These are phyloP conservation scores for Pulicaria dysenterica DNA, from an alignment of 129 eudicot genomes.

Conservation along the genomic window DNA sequence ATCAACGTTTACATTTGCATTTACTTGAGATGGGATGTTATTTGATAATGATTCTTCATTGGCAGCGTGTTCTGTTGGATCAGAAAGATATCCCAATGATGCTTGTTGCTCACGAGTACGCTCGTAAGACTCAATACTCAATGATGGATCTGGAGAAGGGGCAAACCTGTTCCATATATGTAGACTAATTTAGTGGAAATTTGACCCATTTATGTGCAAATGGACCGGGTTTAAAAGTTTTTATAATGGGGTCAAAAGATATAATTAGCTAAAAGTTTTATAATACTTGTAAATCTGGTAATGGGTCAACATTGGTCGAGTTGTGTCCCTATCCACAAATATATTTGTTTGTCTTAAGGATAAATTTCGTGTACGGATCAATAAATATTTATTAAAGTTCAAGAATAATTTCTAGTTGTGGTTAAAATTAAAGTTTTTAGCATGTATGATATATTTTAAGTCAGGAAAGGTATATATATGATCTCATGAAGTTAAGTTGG, in stretches of 20 bases:
- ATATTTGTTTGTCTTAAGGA: no score
- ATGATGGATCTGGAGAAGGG: conserved; percentile 68
- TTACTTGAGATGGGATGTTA: conserved; percentile 1
- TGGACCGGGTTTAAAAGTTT: neutral
- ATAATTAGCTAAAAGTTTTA: neutral
- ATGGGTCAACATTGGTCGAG: no score
- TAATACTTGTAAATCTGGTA: neutral
- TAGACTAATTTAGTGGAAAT: conserved; percentile 4
- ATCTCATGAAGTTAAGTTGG: no score
- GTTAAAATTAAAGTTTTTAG: no score
- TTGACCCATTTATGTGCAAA: conserved; percentile 10
- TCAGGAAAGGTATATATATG: no score
- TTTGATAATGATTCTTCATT: conserved; percentile 9
- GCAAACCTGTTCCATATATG: conserved; percentile 48
- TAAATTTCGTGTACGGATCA: no score
- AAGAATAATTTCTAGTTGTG: no score
- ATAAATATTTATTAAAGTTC: no score
- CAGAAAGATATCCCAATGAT: conserved; percentile 50
- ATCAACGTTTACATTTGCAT: neutral
- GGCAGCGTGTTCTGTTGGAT: conserved; percentile 39
- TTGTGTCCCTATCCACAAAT: no score
- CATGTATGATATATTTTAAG: no score
- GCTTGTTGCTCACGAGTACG: conserved; percentile 69
- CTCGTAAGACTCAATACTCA: conserved; percentile 56
- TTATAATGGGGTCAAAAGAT: neutral